phyloP scores from a whole-genome alignment of 116 monocot genomes.

The Phalaenopsis hybrid region DNA sequence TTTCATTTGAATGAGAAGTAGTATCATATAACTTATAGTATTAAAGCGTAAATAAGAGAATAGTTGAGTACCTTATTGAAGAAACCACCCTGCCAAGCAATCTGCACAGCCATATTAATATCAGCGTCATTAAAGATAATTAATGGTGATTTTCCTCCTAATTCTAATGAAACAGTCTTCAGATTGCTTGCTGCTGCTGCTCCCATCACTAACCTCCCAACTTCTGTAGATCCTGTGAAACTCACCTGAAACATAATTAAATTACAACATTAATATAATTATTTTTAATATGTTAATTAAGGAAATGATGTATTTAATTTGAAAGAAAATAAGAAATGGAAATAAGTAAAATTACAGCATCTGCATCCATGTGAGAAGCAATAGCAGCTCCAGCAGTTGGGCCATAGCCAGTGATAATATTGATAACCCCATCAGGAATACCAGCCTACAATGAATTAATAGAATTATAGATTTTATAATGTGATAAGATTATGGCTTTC shows the following conservation, averaged over 20 bases:
- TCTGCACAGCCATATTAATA: not conserved
- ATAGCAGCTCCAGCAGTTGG: conserved; percentile 38
- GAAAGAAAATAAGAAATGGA: not conserved
- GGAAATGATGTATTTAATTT: not conserved
- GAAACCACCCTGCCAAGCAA: conserved; percentile 7
- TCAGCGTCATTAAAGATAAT: conserved; percentile 4
- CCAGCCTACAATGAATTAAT: no score
- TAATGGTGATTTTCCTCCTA: conserved; percentile 9
- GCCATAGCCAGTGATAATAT: conserved; percentile 34
- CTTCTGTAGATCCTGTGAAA: conserved; percentile 8
- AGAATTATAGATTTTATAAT: no score
- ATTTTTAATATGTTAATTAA: not conserved
- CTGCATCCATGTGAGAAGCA: conserved; percentile 34
- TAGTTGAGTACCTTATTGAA: conserved; percentile 3
- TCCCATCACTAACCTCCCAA: not conserved
- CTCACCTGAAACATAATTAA: not conserved
- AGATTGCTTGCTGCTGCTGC: conserved; percentile 9
- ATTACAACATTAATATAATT: not conserved
- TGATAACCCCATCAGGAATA: conserved; percentile 23
- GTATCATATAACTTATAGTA: not conserved
- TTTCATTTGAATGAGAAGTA: no score
- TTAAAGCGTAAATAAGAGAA: not conserved
- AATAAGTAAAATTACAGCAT: conserved; percentile 14
- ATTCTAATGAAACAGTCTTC: conserved; percentile 2
- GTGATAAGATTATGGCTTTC: no score